Evolutionary conservation across 176 grass and related monocot species (phyloP).

Genomic region (Zizania latifolia): DNA sequence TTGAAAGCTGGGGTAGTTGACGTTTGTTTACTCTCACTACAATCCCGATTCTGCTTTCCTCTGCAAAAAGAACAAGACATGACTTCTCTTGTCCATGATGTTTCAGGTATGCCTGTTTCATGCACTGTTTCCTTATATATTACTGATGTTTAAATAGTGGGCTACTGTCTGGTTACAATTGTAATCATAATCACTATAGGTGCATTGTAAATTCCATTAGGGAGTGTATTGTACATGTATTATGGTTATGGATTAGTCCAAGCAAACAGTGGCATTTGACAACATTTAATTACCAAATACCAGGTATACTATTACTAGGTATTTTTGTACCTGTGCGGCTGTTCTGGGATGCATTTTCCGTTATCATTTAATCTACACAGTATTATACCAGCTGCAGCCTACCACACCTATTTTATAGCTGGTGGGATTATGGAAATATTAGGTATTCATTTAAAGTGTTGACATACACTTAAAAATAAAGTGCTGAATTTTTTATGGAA

Average conservation of each 20-base stretch:
- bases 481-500: not conserved
- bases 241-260: not conserved
- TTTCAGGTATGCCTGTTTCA: conserved; percentile 34
- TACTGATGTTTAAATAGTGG: not conserved
- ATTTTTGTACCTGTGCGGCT: not conserved
- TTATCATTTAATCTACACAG: too few species aligned
- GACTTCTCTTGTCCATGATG: conserved; percentile 31
- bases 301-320: not conserved
- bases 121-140: not conserved
- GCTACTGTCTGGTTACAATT: not conserved
- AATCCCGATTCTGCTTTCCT: not conserved
- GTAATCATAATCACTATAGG: not conserved
- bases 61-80: conserved; percentile 15
- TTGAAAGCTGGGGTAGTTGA: not conserved
- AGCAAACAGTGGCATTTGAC: not conserved
- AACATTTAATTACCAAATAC: not conserved
- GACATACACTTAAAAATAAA: not conserved
- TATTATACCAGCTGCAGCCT: not conserved
- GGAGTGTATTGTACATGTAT: not conserved
- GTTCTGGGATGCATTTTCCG: not conserved
- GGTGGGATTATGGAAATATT: not conserved
- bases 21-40: not conserved
- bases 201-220: not conserved
- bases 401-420: not conserved
- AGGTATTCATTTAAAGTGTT: not conserved